A percentile compares a stretch with the other conserved stretches of the same genome.
Conservation (phyloP, 2,329 filamentous ascomycete genomes). For the Madurella fahalii region DNA sequence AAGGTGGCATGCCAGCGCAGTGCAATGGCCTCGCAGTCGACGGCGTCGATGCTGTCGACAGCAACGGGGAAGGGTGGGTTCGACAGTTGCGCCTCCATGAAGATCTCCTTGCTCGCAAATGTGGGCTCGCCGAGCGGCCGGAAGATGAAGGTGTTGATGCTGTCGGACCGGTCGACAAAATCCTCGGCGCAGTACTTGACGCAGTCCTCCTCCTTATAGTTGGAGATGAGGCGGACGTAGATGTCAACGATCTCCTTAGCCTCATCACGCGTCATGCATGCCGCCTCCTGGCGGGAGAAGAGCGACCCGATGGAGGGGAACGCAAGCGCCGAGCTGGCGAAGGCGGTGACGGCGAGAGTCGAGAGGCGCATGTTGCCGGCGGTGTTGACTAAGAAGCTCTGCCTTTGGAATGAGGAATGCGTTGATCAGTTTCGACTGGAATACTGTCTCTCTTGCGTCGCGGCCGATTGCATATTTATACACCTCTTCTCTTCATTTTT, state of each 20-base stretch:
- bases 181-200: conserved; percentile 29
- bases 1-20: conserved; percentile 32
- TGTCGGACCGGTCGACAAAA: conserved; percentile 33
- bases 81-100: conserved; percentile 29
- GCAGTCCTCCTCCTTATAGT: conserved; percentile 28
- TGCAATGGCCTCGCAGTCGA: conserved; percentile 29
- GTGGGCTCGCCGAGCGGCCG: conserved; percentile 30
- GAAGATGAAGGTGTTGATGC: conserved; percentile 33
- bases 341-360: conserved; percentile 16
- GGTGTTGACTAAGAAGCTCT: background rate
- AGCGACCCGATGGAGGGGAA: conserved; percentile 19
- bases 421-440: background rate
- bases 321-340: conserved; percentile 25
- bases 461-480: conserved; percentile 13
- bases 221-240: conserved; percentile 30
- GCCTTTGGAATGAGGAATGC: background rate
- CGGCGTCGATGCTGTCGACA: conserved; percentile 29
- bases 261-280: conserved; percentile 27
- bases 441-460: background rate
- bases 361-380: conserved; percentile 23
- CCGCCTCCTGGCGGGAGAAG: conserved; percentile 12
- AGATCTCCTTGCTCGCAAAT: conserved; percentile 32
- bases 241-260: conserved; percentile 28
- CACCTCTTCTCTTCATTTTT: background rate
- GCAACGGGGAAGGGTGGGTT: conserved; percentile 31